phyloP scores from a whole-genome alignment of 2,329 filamentous ascomycete genomes.

The Helotiales sp. region DNA sequence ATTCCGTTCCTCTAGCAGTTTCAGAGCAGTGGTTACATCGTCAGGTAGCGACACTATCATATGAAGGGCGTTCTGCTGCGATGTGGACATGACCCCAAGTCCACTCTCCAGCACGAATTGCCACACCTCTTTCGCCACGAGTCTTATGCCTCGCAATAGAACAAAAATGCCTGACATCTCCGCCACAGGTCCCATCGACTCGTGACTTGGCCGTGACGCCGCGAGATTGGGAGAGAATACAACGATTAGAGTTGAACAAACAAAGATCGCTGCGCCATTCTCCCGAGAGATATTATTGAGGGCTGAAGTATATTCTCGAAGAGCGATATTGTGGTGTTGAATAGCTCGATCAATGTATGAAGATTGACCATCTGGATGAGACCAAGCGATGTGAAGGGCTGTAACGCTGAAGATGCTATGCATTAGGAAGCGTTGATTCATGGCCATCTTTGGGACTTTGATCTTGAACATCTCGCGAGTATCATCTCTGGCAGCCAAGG shows the following conservation, averaged over 20 bases:
- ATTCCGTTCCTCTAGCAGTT: conserved; percentile 2
- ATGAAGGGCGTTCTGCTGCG: not conserved
- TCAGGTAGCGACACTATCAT: not conserved
- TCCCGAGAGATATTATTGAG: conserved; percentile 1
- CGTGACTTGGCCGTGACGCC: not conserved
- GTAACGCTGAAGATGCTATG: conserved; percentile 4
- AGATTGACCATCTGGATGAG: not conserved
- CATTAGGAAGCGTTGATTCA: conserved; percentile 4
- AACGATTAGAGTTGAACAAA: not conserved
- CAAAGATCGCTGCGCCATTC: not conserved
- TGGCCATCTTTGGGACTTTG: conserved; percentile 1
- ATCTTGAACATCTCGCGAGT: conserved; percentile 2
- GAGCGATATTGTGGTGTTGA: conserved; percentile 4
- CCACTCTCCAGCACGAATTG: not conserved
- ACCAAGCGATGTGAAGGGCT: not conserved
- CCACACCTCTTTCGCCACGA: not conserved
- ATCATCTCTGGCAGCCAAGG: not conserved
- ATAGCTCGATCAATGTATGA: conserved; percentile 6
- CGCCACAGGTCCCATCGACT: not conserved
- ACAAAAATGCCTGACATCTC: conserved; percentile 1
- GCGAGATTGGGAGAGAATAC: not conserved
- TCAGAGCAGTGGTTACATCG: not conserved
- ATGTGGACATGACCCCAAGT: not conserved
- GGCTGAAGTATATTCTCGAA: not conserved
- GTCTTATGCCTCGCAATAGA: not conserved